phyloP scores from a whole-genome alignment of 192 early-diverging fungal genomes.

The Coemansia sp. region DNA sequence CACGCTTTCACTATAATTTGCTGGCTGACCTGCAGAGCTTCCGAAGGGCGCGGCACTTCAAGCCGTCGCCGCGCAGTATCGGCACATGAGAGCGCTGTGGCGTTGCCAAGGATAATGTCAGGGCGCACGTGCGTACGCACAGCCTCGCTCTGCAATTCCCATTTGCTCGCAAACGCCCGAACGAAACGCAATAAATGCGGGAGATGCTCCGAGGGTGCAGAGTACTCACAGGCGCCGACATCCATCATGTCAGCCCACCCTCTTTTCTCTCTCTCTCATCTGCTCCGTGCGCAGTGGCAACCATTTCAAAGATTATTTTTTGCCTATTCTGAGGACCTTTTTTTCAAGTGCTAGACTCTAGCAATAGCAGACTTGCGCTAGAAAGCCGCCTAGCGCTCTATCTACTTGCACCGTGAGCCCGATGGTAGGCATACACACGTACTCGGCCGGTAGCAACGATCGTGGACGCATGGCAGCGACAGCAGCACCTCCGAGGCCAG shows the following conservation, averaged over 20 bases:
- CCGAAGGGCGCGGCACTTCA: too few relatives aligned
- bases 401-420: not conserved
- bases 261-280: not conserved
- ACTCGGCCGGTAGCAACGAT: not conserved
- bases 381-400: not conserved
- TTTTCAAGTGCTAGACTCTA: not conserved
- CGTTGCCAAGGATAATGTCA: not conserved
- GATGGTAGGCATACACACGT: conserved; percentile 6
- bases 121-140: not conserved
- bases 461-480: not conserved
- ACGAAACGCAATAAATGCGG: not conserved
- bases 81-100: not conserved
- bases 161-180: not conserved
- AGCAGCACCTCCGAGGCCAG: not conserved
- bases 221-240: not conserved
- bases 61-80: not conserved
- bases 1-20: too few relatives aligned
- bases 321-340: not conserved
- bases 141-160: not conserved
- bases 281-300: not conserved
- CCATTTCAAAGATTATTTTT: not conserved
- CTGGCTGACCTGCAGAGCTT: too few relatives aligned
- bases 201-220: not conserved
- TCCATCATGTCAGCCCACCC: not conserved
- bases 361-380: not conserved